These are phyloP conservation scores for Fraxinus ornus DNA, from an alignment of 305 asterid genomes.

Conservation along the genomic window DNA sequence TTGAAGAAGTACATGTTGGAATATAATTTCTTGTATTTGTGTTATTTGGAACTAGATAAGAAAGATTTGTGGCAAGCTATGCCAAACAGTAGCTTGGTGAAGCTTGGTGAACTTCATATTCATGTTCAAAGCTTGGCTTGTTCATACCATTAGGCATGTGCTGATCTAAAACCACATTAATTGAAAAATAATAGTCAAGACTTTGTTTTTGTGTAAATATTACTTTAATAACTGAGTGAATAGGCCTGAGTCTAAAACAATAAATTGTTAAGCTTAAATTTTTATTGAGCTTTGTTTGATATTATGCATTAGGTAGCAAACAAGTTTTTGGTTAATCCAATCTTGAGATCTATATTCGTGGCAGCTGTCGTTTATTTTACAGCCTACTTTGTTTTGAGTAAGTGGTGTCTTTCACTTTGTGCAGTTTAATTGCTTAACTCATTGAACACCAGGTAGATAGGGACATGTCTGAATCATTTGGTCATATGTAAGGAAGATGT, in stretches of 20 bases:
- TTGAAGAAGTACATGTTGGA: background rate
- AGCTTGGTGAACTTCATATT: slow-evolving; percentile 9
- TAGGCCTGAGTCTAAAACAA: background rate
- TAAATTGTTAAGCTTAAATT: background rate
- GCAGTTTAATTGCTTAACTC: background rate
- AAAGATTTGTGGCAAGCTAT: background rate
- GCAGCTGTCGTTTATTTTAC: background rate
- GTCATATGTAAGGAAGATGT: background rate
- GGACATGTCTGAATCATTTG: background rate
- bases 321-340: background rate
- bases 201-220: background rate
- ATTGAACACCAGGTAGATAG: background rate
- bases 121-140: background rate
- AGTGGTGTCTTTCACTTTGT: background rate
- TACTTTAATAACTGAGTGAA: background rate
- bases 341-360: background rate
- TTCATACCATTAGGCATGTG: background rate
- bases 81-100: background rate
- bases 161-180: background rate
- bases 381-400: background rate
- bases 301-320: background rate
- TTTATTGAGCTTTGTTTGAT: background rate
- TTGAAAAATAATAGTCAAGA: background rate
- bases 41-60: background rate
- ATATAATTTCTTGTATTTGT: background rate